These are phyloP conservation scores for Coleophoma crateriformis DNA, from an alignment of 2,329 filamentous ascomycete genomes.

Conservation along the genomic window DNA sequence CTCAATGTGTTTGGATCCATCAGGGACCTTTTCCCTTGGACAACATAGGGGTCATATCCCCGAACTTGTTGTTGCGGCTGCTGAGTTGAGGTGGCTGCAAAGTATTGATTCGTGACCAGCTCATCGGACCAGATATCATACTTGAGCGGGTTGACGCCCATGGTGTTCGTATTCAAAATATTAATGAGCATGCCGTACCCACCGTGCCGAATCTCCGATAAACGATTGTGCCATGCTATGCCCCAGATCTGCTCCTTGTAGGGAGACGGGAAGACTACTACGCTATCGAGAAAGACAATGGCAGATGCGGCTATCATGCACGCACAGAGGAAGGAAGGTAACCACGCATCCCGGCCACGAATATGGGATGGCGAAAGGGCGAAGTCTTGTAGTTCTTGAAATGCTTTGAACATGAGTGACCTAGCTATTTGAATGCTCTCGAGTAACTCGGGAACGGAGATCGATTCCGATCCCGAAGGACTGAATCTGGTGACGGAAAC, in stretches of 20 bases:
- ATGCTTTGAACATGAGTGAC: constrained; percentile 9
- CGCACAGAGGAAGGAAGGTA: constrained; percentile 11
- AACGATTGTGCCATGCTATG: constrained; percentile 5
- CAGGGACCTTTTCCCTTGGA: not conserved
- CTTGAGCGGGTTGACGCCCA: constrained; percentile 9
- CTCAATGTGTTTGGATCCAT: not conserved
- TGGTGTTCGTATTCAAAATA: constrained; percentile 7
- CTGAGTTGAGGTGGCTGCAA: not conserved
- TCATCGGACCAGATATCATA: constrained; percentile 6
- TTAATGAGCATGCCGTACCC: constrained; percentile 12
- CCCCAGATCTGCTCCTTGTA: constrained; percentile 13
- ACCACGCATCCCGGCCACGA: constrained; percentile 8
- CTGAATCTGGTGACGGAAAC: not conserved
- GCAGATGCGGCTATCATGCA: constrained; percentile 6
- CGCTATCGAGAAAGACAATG: constrained; percentile 9
- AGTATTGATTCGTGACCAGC: not conserved
- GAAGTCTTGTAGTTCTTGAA: constrained; percentile 8
- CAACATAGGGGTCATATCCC: not conserved
- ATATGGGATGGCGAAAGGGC: constrained; percentile 8
- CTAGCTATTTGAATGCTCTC: constrained; percentile 8
- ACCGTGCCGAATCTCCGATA: constrained; percentile 7
- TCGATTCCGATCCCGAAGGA: not conserved
- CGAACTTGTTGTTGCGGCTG: not conserved
- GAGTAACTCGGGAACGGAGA: constrained; percentile 5
- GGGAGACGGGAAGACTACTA: constrained; percentile 8